These are phyloP conservation scores for Irpex sp. DNA, from an alignment of 1,284 basidiomycete species.

Conservation along the genomic window DNA sequence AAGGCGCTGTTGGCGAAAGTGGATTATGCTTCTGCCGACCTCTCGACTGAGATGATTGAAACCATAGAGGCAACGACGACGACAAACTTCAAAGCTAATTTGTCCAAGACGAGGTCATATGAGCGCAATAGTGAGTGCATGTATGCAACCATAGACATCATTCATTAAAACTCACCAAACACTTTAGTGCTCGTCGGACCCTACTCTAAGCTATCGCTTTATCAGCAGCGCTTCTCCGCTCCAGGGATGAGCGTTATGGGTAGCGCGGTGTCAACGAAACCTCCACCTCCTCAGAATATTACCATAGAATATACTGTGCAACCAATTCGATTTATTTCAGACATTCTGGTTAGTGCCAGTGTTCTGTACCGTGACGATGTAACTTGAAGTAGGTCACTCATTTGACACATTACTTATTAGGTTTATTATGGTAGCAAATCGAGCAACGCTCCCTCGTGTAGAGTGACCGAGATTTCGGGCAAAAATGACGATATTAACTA, in stretches of 20 bases:
- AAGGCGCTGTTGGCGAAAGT: not conserved
- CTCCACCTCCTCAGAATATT: not conserved
- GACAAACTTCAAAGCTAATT: not conserved
- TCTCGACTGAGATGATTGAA: not conserved
- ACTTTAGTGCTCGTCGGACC: not conserved
- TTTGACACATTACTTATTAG: not conserved
- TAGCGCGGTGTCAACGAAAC: not conserved
- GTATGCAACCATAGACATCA: not conserved
- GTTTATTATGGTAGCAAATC: slow-evolving; percentile 9
- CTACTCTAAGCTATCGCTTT: not conserved
- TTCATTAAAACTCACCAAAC: not conserved
- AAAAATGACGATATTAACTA: slow-evolving; percentile 12
- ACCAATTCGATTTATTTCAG: not conserved
- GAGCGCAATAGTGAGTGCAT: not conserved
- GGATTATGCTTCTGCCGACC: not conserved
- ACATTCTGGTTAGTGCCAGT: not conserved
- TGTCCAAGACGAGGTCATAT: not conserved
- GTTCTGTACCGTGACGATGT: too few relatives aligned
- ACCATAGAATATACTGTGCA: not conserved
- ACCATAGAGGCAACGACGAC: not conserved
- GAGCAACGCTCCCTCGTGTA: slow-evolving; percentile 6
- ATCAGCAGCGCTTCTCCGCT: not conserved
- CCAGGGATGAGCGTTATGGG: not conserved
- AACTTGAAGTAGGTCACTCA: too few relatives aligned
- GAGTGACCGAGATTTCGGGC: slow-evolving; percentile 5